Percentiles rank a stretch among this genome's conserved stretches.
These are phyloP conservation scores for Serendipita sp. DNA, from an alignment of 1,284 basidiomycete genomes.

Conservation along the genomic window DNA sequence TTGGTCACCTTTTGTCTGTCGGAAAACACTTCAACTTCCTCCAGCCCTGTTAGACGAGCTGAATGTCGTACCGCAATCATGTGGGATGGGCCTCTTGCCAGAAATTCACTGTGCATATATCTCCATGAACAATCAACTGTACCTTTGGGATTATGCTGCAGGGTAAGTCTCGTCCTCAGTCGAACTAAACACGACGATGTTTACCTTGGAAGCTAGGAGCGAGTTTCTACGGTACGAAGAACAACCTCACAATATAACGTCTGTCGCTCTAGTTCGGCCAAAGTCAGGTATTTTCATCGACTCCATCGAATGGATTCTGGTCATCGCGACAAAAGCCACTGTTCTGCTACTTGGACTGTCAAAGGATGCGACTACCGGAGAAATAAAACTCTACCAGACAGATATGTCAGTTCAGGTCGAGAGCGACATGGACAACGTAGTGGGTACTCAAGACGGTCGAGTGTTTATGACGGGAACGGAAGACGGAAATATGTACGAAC, in stretches of 20 bases:
- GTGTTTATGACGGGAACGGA: constrained; percentile 82
- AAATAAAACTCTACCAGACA: constrained; percentile 83
- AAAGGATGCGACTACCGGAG: constrained; percentile 34
- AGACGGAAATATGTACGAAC: constrained; percentile 84
- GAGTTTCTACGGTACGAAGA: constrained; percentile 83
- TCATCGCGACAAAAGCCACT: constrained; percentile 77
- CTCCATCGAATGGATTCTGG: constrained; percentile 78
- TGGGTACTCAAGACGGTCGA: constrained; percentile 67
- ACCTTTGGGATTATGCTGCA: constrained; percentile 93
- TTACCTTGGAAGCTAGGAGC: constrained; percentile 32
- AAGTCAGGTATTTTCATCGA: constrained; percentile 81
- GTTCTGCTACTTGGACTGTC: constrained; percentile 81
- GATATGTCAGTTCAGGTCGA: constrained; percentile 70
- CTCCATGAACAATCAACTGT: constrained; percentile 85
- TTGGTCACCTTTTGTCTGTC: constrained; percentile 49
- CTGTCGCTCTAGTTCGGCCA: constrained; percentile 72
- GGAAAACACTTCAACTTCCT: not conserved
- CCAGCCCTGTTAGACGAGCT: constrained; percentile 12
- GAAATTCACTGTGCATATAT: constrained; percentile 95
- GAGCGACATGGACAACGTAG: constrained; percentile 68
- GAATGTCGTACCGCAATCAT: constrained; percentile 14
- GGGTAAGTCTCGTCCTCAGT: constrained; percentile 39
- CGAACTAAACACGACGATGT: constrained; percentile 1
- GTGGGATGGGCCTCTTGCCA: constrained; percentile 74
- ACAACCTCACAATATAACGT: constrained; percentile 79